A percentile compares a stretch with the other conserved stretches of the same genome.
Conservation (phyloP, 345 rosid species). For the Eucalyptus fibrosa region DNA sequence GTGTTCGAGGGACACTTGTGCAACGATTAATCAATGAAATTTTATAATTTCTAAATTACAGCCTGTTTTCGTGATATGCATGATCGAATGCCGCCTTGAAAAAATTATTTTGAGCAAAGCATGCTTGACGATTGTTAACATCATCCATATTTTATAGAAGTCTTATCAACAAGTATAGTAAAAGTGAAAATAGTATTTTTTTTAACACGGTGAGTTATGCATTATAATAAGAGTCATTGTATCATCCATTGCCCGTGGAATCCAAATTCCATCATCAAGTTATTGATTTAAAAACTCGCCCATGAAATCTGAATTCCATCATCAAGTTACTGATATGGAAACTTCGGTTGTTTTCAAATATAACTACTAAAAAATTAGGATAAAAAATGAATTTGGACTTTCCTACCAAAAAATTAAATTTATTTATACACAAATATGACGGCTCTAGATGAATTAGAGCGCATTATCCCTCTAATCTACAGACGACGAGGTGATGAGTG, state of each 20-base stretch:
- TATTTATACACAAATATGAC: neutral
- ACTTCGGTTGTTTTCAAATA: neutral
- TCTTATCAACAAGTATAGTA: neutral
- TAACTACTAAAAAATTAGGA: neutral
- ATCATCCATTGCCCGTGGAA: neutral
- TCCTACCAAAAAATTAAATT: neutral
- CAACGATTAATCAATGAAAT: too few relatives aligned
- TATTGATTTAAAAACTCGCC: neutral
- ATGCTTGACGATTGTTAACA: neutral
- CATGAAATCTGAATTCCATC: neutral
- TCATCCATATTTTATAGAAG: neutral
- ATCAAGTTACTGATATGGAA: neutral
- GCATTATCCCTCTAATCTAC: neutral
- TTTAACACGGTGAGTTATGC: neutral
- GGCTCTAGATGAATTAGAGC: neutral
- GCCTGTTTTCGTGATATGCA: too few relatives aligned
- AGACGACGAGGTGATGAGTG: neutral
- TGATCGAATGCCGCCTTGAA: too few relatives aligned
- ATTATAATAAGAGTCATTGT: neutral
- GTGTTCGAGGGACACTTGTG: too few relatives aligned
- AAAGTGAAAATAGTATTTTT: neutral
- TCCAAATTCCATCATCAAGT: neutral
- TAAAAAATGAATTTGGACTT: neutral
- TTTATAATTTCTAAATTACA: too few relatives aligned
- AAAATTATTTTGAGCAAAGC: neutral